Conservation (phyloP, 345 rosid species). For the Dipteronia sinensis region DNA sequence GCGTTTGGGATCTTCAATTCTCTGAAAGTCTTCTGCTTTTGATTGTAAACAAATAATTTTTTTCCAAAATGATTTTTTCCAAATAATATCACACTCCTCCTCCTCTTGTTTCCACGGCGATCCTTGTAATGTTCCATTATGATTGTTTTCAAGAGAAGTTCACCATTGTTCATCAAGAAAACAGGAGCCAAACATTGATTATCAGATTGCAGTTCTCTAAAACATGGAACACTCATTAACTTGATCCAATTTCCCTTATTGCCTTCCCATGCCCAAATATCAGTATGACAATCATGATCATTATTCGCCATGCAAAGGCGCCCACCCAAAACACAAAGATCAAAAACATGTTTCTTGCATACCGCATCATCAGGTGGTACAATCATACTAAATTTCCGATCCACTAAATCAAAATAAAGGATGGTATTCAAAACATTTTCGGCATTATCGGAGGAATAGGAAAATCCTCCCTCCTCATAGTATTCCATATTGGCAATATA, state of each 20-base stretch:
- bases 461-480: too few species aligned
- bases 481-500: too few species aligned
- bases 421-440: background rate
- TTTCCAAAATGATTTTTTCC: too few species aligned
- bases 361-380: background rate
- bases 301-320: background rate
- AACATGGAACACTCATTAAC: background rate
- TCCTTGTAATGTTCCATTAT: too few species aligned
- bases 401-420: background rate
- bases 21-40: background rate
- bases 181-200: background rate
- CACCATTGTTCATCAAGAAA: background rate
- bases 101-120: too few species aligned
- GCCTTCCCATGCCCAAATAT: conserved; percentile 5
- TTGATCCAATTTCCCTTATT: background rate
- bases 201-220: background rate
- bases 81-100: too few species aligned
- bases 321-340: background rate
- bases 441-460: too few species aligned
- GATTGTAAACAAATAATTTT: too few species aligned
- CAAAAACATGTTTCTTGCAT: background rate
- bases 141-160: background rate
- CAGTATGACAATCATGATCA: background rate
- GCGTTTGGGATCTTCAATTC: background rate
- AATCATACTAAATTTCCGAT: background rate